These are phyloP conservation scores for Trichoderma reesei DNA, from an alignment of 495 filamentous ascomycete genomes.

Conservation along the genomic window DNA sequence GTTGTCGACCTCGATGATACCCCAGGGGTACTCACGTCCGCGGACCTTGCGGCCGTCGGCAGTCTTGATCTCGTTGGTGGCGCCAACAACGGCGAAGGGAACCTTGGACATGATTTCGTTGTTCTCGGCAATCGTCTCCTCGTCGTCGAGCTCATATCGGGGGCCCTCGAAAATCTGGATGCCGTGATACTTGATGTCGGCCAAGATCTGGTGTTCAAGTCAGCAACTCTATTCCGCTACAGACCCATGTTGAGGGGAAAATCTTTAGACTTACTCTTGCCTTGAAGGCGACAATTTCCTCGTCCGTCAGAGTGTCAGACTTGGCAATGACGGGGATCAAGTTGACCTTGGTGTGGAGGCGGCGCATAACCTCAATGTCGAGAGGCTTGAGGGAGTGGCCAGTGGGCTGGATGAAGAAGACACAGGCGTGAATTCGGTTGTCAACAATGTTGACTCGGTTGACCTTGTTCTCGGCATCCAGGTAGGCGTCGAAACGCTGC, in stretches of 20 bases:
- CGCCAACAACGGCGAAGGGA: slow-evolving; percentile 94
- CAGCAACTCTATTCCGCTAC: slow-evolving; percentile 1
- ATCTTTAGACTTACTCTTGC: slow-evolving; percentile 57
- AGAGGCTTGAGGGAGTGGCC: slow-evolving; percentile 98
- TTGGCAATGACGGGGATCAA: slow-evolving; percentile 98
- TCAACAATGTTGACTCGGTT: slow-evolving; percentile 99
- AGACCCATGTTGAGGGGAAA: not conserved
- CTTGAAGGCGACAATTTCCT: slow-evolving; percentile 92
- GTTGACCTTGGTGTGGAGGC: slow-evolving; percentile 99
- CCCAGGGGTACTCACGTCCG: slow-evolving; percentile 95
- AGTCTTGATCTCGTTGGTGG: slow-evolving; percentile 82
- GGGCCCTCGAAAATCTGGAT: slow-evolving; percentile 99
- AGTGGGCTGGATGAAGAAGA: slow-evolving; percentile 99
- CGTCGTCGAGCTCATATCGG: slow-evolving; percentile 95
- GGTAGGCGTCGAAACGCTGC: slow-evolving; percentile 93
- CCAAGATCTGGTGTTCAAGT: slow-evolving; percentile 62
- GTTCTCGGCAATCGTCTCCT: slow-evolving; percentile 99
- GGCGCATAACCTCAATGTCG: slow-evolving; percentile 98
- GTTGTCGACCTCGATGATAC: slow-evolving; percentile 97
- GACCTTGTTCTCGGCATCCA: slow-evolving; percentile 99
- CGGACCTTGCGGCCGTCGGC: slow-evolving; percentile 92
- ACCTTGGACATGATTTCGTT: slow-evolving; percentile 99
- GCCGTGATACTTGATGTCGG: slow-evolving; percentile 90
- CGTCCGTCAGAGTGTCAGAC: slow-evolving; percentile 93
- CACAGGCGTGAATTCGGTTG: slow-evolving; percentile 95